A percentile compares a stretch with the other conserved stretches of the same genome.
These are phyloP conservation scores for Euphrasia arctica DNA, from an alignment of 305 asterid genomes.

Conservation along the genomic window DNA sequence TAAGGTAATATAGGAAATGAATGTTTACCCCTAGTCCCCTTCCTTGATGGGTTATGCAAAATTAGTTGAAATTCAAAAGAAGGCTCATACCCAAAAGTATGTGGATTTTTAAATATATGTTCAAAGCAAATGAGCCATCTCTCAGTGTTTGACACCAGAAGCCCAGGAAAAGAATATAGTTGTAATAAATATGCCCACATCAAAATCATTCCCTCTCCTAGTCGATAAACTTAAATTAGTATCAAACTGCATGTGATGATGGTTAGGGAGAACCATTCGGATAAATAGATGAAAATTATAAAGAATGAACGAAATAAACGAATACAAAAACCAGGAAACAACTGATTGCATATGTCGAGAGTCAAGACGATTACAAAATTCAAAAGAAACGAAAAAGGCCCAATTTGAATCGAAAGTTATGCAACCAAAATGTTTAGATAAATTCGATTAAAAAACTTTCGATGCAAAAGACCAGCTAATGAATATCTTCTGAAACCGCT, in stretches of 20 bases:
- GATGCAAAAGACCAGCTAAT: neutral
- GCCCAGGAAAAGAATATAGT: neutral
- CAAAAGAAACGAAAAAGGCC: constrained; percentile 2
- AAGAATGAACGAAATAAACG: neutral
- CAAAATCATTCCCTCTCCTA: neutral
- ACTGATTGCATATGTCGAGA: constrained; percentile 5
- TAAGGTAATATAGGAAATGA: neutral
- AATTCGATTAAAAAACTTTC: constrained; percentile 1
- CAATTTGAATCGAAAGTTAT: constrained; percentile 3
- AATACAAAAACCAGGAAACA: constrained; percentile 2
- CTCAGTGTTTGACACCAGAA: neutral
- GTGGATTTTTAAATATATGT: neutral
- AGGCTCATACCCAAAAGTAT: neutral
- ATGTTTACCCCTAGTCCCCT: neutral
- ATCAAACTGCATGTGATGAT: neutral
- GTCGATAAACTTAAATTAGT: neutral
- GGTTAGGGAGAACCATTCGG: neutral
- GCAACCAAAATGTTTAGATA: constrained; percentile 1
- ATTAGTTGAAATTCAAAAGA: neutral
- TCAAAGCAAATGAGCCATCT: neutral
- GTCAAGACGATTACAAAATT: neutral
- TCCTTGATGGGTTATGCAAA: neutral
- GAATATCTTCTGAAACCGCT: neutral
- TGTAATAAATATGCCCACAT: neutral
- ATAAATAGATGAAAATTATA: neutral